Evolutionary conservation across 2,329 filamentous ascomycete genomes (phyloP), one percentile per base, ranked within the genome.

Genomic region (Metarhizium guizhouense): DNA sequence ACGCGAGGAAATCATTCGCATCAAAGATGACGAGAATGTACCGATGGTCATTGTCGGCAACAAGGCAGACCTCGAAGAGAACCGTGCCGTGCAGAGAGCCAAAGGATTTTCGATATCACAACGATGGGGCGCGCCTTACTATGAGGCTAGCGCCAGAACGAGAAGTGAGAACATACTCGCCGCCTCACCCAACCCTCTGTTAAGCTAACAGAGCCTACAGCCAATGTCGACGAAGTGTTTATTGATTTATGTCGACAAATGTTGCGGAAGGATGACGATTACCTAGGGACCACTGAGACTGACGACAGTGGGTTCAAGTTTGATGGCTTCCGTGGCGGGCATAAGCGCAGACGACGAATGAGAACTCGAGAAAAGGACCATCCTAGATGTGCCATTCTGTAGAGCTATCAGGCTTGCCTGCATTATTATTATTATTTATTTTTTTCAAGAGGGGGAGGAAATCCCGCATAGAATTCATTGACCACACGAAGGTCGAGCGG

Each of bases 21-120:
- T 95, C 73, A 95, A 95, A 73, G 88, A 92, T 69, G 88, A 93
- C 70, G 87, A 90, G 55, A 86, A 85, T 59, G 83, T 93, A 4
- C 89, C 89, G 25, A 88, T 96, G 67, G 90, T 96, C 52, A 89
- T 96, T 59, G 90, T 95, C 50, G 90, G 90, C 59, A 96, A 95
- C 77, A 95, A 95, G 72, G 88, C 87, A 58, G 90, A 96, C 66
- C 79, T 96, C 47, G 90, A 94, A 71, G 90, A 95, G 67, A 88
- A 92, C 68, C 84, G 90, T 34, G 82, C 81, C 20, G 88, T 96
- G 8, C 84, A 87, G 13, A 82, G 90, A 53, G 86, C 87, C 59
- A 85, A 85, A 63, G 91, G 89, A 5, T 95, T 95, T 67, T 81
- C 86, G 36, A 81, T 95, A 60, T 91, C 88, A n/a, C 89, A 94